These are phyloP conservation scores for Grosmannia clavigera DNA, from an alignment of 2,329 filamentous ascomycete species.

Conservation along the genomic window DNA sequence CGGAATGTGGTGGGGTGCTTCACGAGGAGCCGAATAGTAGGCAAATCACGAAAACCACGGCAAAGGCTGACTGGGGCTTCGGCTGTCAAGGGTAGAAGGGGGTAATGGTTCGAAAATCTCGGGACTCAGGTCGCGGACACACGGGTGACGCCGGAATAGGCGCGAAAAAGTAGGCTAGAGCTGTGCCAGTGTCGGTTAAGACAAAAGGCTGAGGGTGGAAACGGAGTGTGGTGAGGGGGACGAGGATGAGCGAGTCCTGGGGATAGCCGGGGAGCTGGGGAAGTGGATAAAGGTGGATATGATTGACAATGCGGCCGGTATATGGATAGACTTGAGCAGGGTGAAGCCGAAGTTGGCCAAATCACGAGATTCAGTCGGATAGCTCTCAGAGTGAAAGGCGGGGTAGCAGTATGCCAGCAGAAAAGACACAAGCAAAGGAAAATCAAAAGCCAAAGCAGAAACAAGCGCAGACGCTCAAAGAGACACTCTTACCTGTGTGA, in stretches of 20 bases:
- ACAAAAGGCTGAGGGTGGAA: neutral
- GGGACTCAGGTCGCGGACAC: conserved; percentile 3
- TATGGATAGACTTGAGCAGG: neutral
- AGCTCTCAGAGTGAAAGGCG: neutral
- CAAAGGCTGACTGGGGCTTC: neutral
- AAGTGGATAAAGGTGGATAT: neutral
- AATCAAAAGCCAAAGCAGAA: no score
- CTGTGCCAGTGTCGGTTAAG: conserved; percentile 4
- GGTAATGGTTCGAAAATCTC: neutral
- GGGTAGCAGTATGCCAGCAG: neutral
- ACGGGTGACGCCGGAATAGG: conserved; percentile 10
- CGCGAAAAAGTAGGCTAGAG: conserved; percentile 5
- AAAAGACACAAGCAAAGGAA: no score
- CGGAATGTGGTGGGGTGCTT: neutral
- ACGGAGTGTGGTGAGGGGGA: neutral
- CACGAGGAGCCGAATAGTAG: neutral
- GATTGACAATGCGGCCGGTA: neutral
- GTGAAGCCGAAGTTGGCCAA: neutral
- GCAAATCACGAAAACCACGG: neutral
- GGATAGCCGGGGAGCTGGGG: neutral
- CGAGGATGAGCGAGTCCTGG: neutral
- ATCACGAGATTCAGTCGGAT: neutral
- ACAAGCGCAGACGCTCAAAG: no score
- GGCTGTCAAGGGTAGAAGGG: neutral
- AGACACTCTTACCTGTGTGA: neutral